Evolutionary conservation across 2,329 filamentous ascomycete genomes (phyloP), one percentile per base, ranked within the genome.

Genomic region (Aureobasidium subglaciale): DNA sequence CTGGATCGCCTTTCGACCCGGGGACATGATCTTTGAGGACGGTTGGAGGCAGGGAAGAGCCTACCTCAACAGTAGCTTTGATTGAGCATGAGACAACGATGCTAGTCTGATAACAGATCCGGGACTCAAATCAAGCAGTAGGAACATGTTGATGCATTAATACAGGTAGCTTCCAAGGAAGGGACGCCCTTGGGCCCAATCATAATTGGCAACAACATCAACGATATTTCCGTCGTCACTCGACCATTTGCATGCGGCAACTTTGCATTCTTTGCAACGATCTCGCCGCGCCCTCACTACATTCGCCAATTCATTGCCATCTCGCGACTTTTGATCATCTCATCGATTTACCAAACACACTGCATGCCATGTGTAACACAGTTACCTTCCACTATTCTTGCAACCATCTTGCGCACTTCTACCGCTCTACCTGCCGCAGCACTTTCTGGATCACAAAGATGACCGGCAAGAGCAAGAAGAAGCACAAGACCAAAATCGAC

Each of bases 371-470:
- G 48, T 52, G 48, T 8, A 52, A 52, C 34, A 52, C 48, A 9
- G 27, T 52, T 15, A n/a, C 35, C 5, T 30, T 52, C 13, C 48
- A 41, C 16, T 52, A 52, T 15, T 52, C 48, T 15, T 52, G 48
- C 48, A 40, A 52, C 18, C 48, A 52, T n/a, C 41, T 8, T 24
- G 35, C 24, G 2, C 48, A 52, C 22, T 52, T 52, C 35, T 25
- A 52, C 25, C 48, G 48, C 48, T 52, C 48, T 5, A 52, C 48
- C 25, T 52, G 48, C 25, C 48, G 48, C 48, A 41, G 48, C 5
- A 29, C 27, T 16, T 24, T 52, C 11, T 52, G 48, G 48, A 25
- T 52, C n/a, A 30, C 34, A 4, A 52, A 29, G n/a, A 20, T 13
- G 9, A 18, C 5, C 22, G 18, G 22, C 16, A 50, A 38, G 22